Percentiles rank a stretch among this genome's conserved stretches.
These are phyloP conservation scores for Penicillium sp. DNA, from an alignment of 2,329 filamentous ascomycete genomes.

Conservation along the genomic window DNA sequence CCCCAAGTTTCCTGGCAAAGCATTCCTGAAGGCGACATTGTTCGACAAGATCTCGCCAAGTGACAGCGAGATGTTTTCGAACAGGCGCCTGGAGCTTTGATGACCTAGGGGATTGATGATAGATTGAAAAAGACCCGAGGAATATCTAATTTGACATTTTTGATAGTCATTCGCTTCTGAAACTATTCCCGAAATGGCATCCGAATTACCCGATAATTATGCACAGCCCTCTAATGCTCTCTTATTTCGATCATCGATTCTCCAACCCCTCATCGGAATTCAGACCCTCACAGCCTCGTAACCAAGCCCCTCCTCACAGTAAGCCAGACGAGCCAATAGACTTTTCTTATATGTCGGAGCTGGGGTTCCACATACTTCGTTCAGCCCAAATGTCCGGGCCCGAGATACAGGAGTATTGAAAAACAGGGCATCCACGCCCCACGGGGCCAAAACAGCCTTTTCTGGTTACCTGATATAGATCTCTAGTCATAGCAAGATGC, in stretches of 20 bases:
- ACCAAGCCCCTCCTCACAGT: background rate
- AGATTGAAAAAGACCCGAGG: background rate
- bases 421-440: background rate
- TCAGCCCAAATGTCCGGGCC: background rate
- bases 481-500: background rate
- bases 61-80: slow-evolving; percentile 9
- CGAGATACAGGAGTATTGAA: background rate
- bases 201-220: background rate
- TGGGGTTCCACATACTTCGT: background rate
- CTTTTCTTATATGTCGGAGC: background rate
- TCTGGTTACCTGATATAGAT: background rate
- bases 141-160: background rate
- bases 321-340: background rate
- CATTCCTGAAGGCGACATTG: slow-evolving; percentile 21
- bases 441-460: background rate
- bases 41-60: slow-evolving; percentile 17
- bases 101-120: background rate
- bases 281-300: background rate
- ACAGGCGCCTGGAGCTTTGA: slow-evolving; percentile 3
- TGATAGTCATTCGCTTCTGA: background rate
- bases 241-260: too few species aligned
- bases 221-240: background rate
- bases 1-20: slow-evolving; percentile 14
- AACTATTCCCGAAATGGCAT: background rate
- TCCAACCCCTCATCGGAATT: background rate